These are phyloP conservation scores for Podospora pseudocomata DNA, from an alignment of 495 filamentous ascomycete genomes.

Conservation along the genomic window DNA sequence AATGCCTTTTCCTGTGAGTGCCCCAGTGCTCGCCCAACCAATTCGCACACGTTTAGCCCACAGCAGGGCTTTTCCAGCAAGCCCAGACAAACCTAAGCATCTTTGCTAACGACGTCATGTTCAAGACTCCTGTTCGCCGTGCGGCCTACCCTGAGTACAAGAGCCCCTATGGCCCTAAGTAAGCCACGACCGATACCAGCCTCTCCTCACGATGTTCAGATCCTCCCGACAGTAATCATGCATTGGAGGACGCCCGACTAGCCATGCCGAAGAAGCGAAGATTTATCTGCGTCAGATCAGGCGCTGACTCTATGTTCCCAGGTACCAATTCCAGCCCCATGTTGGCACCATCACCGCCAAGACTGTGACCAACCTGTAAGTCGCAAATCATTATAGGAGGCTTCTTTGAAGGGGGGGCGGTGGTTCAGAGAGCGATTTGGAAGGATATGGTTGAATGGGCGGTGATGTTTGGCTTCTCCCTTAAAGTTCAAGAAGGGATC, in stretches of 20 bases:
- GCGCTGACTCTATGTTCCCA: conserved; percentile 32
- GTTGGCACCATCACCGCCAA: conserved; percentile 38
- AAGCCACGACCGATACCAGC: conserved; percentile 28
- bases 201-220: neutral
- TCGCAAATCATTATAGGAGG: neutral
- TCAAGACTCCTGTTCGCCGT: conserved; percentile 37
- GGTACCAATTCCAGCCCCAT: conserved; percentile 48
- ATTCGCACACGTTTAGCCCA: neutral
- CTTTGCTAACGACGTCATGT: conserved; percentile 25
- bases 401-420: neutral
- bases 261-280: neutral
- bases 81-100: neutral
- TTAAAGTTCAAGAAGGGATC: too few species aligned
- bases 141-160: conserved; percentile 39
- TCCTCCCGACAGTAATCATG: neutral
- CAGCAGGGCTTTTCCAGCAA: neutral
- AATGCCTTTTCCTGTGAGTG: conserved; percentile 44
- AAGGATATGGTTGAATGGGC: neutral
- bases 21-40: neutral
- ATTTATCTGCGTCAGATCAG: neutral
- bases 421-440: neutral
- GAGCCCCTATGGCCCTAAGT: conserved; percentile 52
- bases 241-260: neutral
- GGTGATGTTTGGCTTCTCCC: too few species aligned
- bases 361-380: conserved; percentile 40